Conservation (phyloP, 2,329 filamentous ascomycete genomes). For the Huntiella moniliformis region DNA sequence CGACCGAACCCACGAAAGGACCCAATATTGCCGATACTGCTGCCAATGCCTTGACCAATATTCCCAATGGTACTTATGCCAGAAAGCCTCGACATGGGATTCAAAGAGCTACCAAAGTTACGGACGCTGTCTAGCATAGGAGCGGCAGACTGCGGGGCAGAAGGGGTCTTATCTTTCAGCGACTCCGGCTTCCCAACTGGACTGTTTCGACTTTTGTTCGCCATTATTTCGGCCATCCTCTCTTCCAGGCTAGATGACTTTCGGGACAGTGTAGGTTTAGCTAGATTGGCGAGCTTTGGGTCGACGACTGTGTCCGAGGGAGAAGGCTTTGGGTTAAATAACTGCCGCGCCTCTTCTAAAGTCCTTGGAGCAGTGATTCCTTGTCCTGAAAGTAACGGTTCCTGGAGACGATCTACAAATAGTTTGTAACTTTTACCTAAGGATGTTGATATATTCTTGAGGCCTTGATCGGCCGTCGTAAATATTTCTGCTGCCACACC, state of each 20-base stretch:
- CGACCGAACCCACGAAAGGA: conserved; percentile 61
- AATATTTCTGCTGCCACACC: conserved; percentile 71
- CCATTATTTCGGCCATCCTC: conserved; percentile 53
- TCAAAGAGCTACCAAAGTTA: conserved; percentile 55
- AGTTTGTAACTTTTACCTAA: conserved; percentile 89
- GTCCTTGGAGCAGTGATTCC: conserved; percentile 61
- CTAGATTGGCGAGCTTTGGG: conserved; percentile 25
- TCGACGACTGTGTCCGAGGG: conserved; percentile 22
- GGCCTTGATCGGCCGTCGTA: conserved; percentile 72
- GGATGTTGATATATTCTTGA: conserved; percentile 82
- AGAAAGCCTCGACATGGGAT: conserved; percentile 63
- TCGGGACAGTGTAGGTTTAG: conserved; percentile 8
- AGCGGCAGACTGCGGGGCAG: conserved; percentile 24
- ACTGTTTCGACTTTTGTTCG: conserved; percentile 28
- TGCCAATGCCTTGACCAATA: background rate
- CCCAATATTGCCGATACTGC: conserved; percentile 28
- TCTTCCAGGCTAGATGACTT: conserved; percentile 30
- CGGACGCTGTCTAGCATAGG: conserved; percentile 64
- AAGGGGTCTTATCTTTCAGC: conserved; percentile 32
- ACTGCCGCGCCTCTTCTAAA: conserved; percentile 74
- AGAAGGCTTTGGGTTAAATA: conserved; percentile 51
- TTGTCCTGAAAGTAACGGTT: conserved; percentile 26
- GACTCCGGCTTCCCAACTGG: conserved; percentile 39
- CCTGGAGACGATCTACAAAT: conserved; percentile 70
- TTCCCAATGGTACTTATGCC: conserved; percentile 17